Evolutionary conservation across 345 rosid species (phyloP).

Genomic region (Streptanthus diversifolius): DNA sequence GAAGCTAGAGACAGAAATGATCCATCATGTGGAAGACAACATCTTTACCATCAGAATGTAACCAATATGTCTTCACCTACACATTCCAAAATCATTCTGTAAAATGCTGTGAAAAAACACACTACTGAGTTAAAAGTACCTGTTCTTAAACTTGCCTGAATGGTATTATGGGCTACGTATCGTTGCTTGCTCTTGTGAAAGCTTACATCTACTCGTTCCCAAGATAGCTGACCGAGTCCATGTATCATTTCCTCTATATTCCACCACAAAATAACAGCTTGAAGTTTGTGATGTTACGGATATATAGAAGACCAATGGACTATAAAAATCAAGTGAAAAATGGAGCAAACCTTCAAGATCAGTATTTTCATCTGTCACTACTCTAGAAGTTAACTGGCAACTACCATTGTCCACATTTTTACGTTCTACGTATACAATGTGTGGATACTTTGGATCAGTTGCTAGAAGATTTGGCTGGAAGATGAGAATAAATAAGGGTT

Average conservation of each 20-base stretch:
- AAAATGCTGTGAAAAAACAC: neutral
- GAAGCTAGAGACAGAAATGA: conserved; percentile 62
- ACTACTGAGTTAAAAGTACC: neutral
- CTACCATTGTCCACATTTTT: conserved; percentile 26
- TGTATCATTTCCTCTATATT: conserved; percentile 75
- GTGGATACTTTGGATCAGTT: conserved; percentile 71
- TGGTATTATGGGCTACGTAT: conserved; percentile 73
- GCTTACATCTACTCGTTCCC: conserved; percentile 95
- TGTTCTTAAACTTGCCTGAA: conserved; percentile 60
- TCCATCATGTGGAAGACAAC: conserved; percentile 89
- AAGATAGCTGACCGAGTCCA: conserved; percentile 71
- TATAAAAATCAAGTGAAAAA: neutral
- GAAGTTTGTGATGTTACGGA: neutral
- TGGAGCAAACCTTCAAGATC: conserved; percentile 69
- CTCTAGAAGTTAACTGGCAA: conserved; percentile 32
- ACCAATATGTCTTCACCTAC: conserved; percentile 89
- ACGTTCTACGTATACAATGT: conserved; percentile 57
- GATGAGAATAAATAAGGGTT: conserved; percentile 22
- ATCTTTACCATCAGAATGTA: conserved; percentile 89
- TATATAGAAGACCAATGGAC: neutral
- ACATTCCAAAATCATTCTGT: conserved; percentile 6
- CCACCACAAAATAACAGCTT: neutral
- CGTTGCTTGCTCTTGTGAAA: conserved; percentile 82
- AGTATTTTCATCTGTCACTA: conserved; percentile 36
- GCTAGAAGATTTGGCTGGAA: conserved; percentile 66